Evolutionary conservation across 2,329 filamentous ascomycete genomes (phyloP).

Genomic region (Aspergillus sojae): DNA sequence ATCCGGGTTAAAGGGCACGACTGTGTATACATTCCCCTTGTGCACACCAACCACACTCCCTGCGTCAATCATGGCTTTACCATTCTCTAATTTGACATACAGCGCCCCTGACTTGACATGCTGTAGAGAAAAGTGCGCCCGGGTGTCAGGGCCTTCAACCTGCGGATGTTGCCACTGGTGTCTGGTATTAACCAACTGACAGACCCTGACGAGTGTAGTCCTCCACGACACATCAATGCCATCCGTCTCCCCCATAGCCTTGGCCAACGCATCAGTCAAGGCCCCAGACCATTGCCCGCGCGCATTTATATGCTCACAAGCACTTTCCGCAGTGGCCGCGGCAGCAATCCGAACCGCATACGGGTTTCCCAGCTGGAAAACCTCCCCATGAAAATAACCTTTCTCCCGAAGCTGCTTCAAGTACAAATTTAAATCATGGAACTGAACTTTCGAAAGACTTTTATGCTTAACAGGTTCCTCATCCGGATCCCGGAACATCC

Average conservation of each 20-base stretch:
- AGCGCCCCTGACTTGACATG: background rate
- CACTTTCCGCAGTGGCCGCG: background rate
- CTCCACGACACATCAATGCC: conserved; percentile 5
- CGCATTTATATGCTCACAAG: conserved; percentile 4
- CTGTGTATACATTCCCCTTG: background rate
- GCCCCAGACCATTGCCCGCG: conserved; percentile 5
- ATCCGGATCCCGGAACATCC: background rate
- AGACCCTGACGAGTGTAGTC: conserved; percentile 1
- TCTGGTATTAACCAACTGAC: conserved; percentile 1
- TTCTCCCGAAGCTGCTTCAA: background rate
- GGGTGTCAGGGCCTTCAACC: conserved; percentile 2
- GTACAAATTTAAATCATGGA: background rate
- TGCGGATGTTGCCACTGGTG: conserved; percentile 5
- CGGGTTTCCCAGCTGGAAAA: conserved; percentile 1
- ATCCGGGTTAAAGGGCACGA: background rate
- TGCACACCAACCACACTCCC: background rate
- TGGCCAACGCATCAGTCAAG: conserved; percentile 2
- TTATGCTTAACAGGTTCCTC: background rate
- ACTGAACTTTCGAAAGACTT: background rate
- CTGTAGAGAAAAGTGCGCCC: background rate
- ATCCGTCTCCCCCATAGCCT: background rate
- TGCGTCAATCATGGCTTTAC: background rate
- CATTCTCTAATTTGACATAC: background rate
- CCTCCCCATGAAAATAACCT: background rate
- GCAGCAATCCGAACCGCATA: conserved; percentile 8